Evolutionary conservation across 345 rosid genomes (phyloP).

Genomic region (Camelina neglecta): DNA sequence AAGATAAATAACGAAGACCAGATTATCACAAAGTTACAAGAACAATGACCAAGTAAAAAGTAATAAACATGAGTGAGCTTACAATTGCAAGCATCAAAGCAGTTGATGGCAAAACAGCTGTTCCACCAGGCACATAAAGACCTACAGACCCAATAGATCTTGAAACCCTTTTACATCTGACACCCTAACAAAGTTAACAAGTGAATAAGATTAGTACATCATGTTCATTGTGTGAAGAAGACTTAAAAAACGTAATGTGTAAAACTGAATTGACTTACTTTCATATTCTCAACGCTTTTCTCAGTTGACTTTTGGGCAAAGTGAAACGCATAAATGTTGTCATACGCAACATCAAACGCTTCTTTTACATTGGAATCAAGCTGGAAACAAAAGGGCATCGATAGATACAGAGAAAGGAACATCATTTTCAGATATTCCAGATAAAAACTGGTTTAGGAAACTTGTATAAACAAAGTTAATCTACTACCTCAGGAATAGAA

Average conservation of each 20-base stretch:
- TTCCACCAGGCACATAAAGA: slow-evolving; percentile 95
- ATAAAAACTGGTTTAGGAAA: slow-evolving; percentile 3
- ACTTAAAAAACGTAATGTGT: slow-evolving; percentile 28
- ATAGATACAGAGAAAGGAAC: slow-evolving; percentile 8
- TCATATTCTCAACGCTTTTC: slow-evolving; percentile 75
- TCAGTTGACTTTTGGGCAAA: slow-evolving; percentile 76
- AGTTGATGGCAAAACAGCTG: slow-evolving; percentile 93
- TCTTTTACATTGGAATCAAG: slow-evolving; percentile 62
- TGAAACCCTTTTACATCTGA: slow-evolving; percentile 82
- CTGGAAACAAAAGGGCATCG: slow-evolving; percentile 44
- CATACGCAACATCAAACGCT: slow-evolving; percentile 92
- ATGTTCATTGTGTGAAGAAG: background rate
- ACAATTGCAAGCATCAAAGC: slow-evolving; percentile 93
- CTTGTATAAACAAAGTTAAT: background rate
- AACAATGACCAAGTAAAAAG: slow-evolving; percentile 13
- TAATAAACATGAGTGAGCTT: slow-evolving; percentile 38
- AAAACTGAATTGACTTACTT: slow-evolving; percentile 52
- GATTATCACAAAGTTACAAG: background rate
- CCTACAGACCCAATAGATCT: slow-evolving; percentile 91
- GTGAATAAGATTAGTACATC: background rate
- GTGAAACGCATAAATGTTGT: slow-evolving; percentile 88
- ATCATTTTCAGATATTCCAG: slow-evolving; percentile 9
- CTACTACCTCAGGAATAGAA: slow-evolving; percentile 67
- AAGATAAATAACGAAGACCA: slow-evolving; percentile 20
- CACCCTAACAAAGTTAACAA: slow-evolving; percentile 61